Percentiles rank a stretch among this genome's conserved stretches.
Evolutionary conservation across 768 basidiomycete species (phyloP).

Genomic region (Lentinula sp.): DNA sequence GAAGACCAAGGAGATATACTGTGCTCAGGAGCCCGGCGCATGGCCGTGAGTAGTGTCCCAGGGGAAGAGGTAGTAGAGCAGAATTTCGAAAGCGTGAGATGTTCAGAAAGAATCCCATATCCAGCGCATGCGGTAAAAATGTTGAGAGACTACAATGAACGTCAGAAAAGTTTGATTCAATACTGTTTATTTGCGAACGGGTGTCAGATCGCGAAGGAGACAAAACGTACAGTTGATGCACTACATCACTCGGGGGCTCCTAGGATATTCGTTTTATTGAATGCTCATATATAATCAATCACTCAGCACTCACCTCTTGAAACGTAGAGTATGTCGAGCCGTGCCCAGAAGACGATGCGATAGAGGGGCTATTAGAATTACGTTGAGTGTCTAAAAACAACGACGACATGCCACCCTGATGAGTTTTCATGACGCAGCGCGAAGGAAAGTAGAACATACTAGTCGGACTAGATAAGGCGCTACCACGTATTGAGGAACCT

Average conservation of each 20-base stretch:
- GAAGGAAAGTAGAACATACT: not conserved
- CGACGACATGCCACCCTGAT: not conserved
- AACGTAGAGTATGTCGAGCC: not conserved
- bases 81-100: constrained; percentile 39
- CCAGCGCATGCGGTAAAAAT: constrained; percentile 50
- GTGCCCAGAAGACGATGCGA: not conserved
- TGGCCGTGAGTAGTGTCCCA: constrained; percentile 42
- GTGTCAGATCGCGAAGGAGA: not conserved
- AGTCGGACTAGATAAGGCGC: not conserved
- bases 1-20: constrained; percentile 48
- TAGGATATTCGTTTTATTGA: not conserved
- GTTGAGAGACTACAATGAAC: constrained; percentile 39
- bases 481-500: not conserved
- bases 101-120: constrained; percentile 65
- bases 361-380: not conserved
- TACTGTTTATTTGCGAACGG: not conserved
- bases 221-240: constrained; percentile 25
- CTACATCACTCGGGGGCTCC: constrained; percentile 29
- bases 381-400: not conserved
- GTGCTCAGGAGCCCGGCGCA: constrained; percentile 42
- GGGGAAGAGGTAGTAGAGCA: constrained; percentile 40
- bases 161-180: not conserved
- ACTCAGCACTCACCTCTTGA: not conserved
- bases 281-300: not conserved
- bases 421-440: not conserved